phyloP scores from a whole-genome alignment of 1,139 yeast species.

The Zygosaccharomyces sapae region DNA sequence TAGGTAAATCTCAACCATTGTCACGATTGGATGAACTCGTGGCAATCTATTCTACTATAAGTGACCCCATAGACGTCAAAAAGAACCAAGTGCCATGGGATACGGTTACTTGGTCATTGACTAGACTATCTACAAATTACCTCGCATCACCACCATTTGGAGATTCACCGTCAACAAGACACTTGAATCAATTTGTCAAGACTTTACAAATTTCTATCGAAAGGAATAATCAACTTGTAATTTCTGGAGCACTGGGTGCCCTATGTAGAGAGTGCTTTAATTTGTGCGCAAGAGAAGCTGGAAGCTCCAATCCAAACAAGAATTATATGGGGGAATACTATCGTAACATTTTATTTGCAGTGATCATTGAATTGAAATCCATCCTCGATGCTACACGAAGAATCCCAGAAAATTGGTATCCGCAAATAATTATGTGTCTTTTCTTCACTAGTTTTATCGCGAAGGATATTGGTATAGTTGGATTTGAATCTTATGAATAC shows the following conservation, averaged over 20 bases:
- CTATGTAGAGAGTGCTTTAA: constrained; percentile 15
- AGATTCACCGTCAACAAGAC: constrained; percentile 5
- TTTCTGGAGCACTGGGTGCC: constrained; percentile 8
- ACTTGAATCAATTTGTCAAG: constrained; percentile 10
- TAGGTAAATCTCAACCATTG: constrained; percentile 8
- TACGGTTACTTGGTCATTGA: constrained; percentile 15
- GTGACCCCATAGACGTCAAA: constrained; percentile 9
- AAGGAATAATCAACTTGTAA: constrained; percentile 2
- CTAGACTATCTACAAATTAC: constrained; percentile 15
- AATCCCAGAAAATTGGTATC: constrained; percentile 15
- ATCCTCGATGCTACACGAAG: constrained; percentile 14
- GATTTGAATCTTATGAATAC: constrained; percentile 30
- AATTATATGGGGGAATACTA: constrained; percentile 20
- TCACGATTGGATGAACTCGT: constrained; percentile 10
- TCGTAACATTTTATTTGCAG: constrained; percentile 23
- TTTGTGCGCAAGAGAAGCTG: constrained; percentile 18
- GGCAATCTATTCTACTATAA: constrained; percentile 17
- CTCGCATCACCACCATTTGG: constrained; percentile 6
- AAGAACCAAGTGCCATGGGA: constrained; percentile 18
- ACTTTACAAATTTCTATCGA: constrained; percentile 14
- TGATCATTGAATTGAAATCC: constrained; percentile 23
- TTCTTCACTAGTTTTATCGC: constrained; percentile 28
- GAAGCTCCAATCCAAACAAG: constrained; percentile 12
- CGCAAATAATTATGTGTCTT: constrained; percentile 20
- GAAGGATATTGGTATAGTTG: constrained; percentile 28